These are phyloP conservation scores for Pseudozyma sp. DNA, from an alignment of 1,284 basidiomycete genomes.

Conservation along the genomic window DNA sequence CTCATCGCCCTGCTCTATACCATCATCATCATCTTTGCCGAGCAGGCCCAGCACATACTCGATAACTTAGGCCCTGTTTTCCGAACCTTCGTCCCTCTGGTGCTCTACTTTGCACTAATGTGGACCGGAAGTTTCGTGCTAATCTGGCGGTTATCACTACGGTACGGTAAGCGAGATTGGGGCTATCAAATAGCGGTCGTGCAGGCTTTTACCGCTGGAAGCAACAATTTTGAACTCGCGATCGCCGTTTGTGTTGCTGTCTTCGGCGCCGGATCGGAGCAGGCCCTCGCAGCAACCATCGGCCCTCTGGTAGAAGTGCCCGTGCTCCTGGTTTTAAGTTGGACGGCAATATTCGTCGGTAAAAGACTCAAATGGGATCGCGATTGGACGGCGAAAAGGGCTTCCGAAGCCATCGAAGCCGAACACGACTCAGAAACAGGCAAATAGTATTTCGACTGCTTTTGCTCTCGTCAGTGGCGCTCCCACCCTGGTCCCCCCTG, in stretches of 20 bases:
- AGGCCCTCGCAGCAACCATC: slow-evolving; percentile 56
- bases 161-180: slow-evolving; percentile 60
- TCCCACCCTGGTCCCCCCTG: too few species aligned
- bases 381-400: too few species aligned
- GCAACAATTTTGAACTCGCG: slow-evolving; percentile 75
- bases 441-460: too few species aligned
- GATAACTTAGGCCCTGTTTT: slow-evolving; percentile 57
- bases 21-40: slow-evolving; percentile 81
- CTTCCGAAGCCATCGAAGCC: too few species aligned
- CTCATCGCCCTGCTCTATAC: slow-evolving; percentile 75
- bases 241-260: slow-evolving; percentile 85
- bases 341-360: slow-evolving; percentile 76
- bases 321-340: slow-evolving; percentile 79
- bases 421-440: too few species aligned
- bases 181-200: slow-evolving; percentile 68
- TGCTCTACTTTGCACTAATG: slow-evolving; percentile 80
- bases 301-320: slow-evolving; percentile 72
- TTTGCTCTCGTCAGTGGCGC: too few species aligned
- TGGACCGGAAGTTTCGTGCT: slow-evolving; percentile 77
- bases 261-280: slow-evolving; percentile 70
- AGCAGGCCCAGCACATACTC: slow-evolving; percentile 71
- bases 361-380: slow-evolving; percentile 50
- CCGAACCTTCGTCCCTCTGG: slow-evolving; percentile 77
- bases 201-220: slow-evolving; percentile 72
- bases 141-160: slow-evolving; percentile 67